These are phyloP conservation scores for Boletellus deceptivus DNA, from an alignment of 1,284 basidiomycete genomes.

Conservation along the genomic window DNA sequence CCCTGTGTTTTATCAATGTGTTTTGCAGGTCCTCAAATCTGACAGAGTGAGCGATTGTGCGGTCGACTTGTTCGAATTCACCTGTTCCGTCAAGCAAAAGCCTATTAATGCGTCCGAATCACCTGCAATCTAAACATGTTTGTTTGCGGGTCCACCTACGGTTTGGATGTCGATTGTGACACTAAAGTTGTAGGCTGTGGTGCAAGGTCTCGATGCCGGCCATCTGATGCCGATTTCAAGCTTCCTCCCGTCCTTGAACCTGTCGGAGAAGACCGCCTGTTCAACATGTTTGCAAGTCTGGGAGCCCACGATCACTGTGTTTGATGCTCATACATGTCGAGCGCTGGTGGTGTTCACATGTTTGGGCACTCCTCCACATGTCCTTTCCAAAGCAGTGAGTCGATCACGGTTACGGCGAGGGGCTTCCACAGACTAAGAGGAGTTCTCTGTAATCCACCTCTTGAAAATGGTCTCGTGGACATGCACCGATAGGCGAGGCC, in stretches of 20 bases:
- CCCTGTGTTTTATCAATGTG: not conserved
- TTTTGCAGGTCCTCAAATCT: not conserved
- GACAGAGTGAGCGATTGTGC: constrained; percentile 7
- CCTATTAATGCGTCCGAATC: constrained; percentile 6
- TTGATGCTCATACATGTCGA: constrained; percentile 3
- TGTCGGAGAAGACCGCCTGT: not conserved
- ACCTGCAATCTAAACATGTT: not conserved
- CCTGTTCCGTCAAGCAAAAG: constrained; percentile 6
- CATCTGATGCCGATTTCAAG: not conserved
- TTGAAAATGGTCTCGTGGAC: too few relatives aligned
- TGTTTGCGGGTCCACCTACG: not conserved
- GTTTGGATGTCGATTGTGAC: constrained; percentile 5
- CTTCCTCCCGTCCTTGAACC: too few relatives aligned
- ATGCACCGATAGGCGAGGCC: too few relatives aligned
- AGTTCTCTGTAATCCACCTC: too few relatives aligned
- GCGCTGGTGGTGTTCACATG: too few relatives aligned
- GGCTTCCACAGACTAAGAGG: too few relatives aligned
- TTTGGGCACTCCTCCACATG: constrained; percentile 2
- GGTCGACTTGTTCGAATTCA: not conserved
- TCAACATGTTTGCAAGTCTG: constrained; percentile 2
- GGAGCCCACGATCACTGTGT: constrained; percentile 12
- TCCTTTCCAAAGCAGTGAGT: not conserved
- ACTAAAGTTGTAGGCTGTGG: too few relatives aligned
- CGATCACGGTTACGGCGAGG: too few relatives aligned
- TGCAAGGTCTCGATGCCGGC: not conserved